Evolutionary conservation across 352 stramenopile genomes (phyloP).

Genomic region (Globisporangium iwayamae): DNA sequence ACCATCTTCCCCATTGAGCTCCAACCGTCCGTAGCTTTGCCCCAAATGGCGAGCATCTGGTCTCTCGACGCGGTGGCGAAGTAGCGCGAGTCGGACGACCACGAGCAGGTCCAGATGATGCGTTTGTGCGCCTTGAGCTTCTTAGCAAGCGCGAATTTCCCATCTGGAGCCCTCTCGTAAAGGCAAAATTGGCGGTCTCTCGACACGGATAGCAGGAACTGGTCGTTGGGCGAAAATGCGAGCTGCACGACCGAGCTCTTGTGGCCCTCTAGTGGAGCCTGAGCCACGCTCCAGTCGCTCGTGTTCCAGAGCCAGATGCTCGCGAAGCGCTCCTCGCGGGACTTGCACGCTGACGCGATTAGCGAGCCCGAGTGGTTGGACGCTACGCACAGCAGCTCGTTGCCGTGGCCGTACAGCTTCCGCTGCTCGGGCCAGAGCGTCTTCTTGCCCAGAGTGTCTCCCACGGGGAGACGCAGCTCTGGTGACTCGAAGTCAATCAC

Average conservation of each 20-base stretch:
- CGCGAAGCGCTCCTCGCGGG: conserved; percentile 63
- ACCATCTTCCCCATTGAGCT: conserved; percentile 19
- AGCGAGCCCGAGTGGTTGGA: conserved; percentile 49
- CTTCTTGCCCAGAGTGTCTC: conserved; percentile 54
- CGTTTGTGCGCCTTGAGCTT: conserved; percentile 66
- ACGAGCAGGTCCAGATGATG: conserved; percentile 81
- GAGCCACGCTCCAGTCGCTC: conserved; percentile 41
- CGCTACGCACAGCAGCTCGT: conserved; percentile 68
- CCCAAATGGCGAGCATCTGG: conserved; percentile 62
- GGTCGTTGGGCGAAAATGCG: conserved; percentile 64
- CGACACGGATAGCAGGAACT: conserved; percentile 61
- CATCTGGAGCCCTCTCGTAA: conserved; percentile 26
- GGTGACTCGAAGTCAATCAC: conserved; percentile 11
- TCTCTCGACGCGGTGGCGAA: conserved; percentile 67
- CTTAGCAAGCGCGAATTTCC: conserved; percentile 38
- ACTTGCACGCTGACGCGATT: conserved; percentile 71
- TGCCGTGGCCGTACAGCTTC: conserved; percentile 80
- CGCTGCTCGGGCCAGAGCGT: conserved; percentile 74
- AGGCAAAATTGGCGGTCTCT: conserved; percentile 73
- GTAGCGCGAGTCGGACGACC: conserved; percentile 50
- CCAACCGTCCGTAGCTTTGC: conserved; percentile 22
- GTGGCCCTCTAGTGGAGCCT: conserved; percentile 52
- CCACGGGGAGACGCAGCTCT: conserved; percentile 41
- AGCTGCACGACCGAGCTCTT: conserved; percentile 80
- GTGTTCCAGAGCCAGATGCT: conserved; percentile 67